A percentile compares a stretch with the other conserved stretches of the same genome.
These are phyloP conservation scores for Pleomassaria siparia DNA, from an alignment of 2,329 filamentous ascomycete genomes.

Conservation along the genomic window DNA sequence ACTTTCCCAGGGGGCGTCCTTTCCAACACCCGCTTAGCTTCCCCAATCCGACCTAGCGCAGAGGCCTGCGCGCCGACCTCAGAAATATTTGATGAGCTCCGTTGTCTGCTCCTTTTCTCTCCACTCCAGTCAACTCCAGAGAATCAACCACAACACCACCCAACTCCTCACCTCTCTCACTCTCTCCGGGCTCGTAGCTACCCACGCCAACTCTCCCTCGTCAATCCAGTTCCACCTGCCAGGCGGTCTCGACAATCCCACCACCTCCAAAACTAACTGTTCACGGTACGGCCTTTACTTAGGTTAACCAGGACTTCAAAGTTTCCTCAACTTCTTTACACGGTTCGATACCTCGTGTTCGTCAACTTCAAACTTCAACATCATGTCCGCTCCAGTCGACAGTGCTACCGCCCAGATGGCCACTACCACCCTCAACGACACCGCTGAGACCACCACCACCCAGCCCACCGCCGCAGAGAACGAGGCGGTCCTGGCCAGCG, in stretches of 20 bases:
- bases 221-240: slow-evolving; percentile 52
- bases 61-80: slow-evolving; percentile 13
- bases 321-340: slow-evolving; percentile 45
- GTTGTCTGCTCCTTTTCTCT: slow-evolving; percentile 27
- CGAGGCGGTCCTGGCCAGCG: slow-evolving; percentile 93
- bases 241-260: slow-evolving; percentile 49
- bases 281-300: slow-evolving; percentile 42
- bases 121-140: slow-evolving; percentile 35
- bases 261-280: slow-evolving; percentile 36
- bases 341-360: slow-evolving; percentile 52
- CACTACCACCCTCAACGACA: slow-evolving; percentile 63
- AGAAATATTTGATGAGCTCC: slow-evolving; percentile 32
- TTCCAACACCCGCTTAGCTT: slow-evolving; percentile 27
- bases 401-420: slow-evolving; percentile 73
- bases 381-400: slow-evolving; percentile 84
- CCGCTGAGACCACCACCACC: slow-evolving; percentile 53
- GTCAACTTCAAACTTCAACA: slow-evolving; percentile 58
- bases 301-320: slow-evolving; percentile 46
- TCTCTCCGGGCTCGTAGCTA: slow-evolving; percentile 51
- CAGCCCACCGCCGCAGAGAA: slow-evolving; percentile 74
- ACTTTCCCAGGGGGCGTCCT: slow-evolving; percentile 14
- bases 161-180: slow-evolving; percentile 33
- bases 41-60: slow-evolving; percentile 29
- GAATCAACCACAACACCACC: slow-evolving; percentile 30
- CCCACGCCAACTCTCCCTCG: slow-evolving; percentile 55